Evolutionary conservation across 768 basidiomycete species (phyloP).

Genomic region (Boletus subparvulus): DNA sequence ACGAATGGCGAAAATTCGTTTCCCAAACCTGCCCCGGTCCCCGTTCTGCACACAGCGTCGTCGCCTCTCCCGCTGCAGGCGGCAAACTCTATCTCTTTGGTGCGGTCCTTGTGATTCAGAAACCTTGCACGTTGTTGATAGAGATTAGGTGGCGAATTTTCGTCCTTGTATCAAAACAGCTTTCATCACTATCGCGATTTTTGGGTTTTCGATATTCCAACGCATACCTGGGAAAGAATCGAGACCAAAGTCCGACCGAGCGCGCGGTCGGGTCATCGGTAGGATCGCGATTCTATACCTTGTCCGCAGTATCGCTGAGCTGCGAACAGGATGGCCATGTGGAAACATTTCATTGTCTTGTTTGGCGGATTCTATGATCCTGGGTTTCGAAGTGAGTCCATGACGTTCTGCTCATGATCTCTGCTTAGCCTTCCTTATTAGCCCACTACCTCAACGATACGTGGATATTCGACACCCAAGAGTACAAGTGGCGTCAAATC

Average conservation of each 20-base stretch:
- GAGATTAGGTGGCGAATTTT: constrained; percentile 75
- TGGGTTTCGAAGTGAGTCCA: constrained; percentile 63
- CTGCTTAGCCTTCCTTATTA: constrained; percentile 23
- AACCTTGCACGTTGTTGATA: not conserved
- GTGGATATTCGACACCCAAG: constrained; percentile 84
- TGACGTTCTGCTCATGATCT: not conserved
- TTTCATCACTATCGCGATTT: constrained; percentile 91
- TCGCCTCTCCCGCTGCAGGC: constrained; percentile 70
- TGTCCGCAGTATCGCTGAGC: not conserved
- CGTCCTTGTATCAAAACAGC: constrained; percentile 75
- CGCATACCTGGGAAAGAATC: constrained; percentile 83
- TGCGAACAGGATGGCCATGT: constrained; percentile 72
- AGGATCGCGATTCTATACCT: not conserved
- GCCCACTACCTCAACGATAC: constrained; percentile 82
- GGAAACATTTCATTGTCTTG: constrained; percentile 84
- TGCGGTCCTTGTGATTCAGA: constrained; percentile 22
- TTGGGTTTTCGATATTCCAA: constrained; percentile 81
- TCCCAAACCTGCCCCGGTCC: constrained; percentile 86
- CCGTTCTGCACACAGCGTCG: constrained; percentile 82
- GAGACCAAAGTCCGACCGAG: constrained; percentile 81
- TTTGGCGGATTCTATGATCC: constrained; percentile 93
- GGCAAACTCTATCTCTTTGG: constrained; percentile 87
- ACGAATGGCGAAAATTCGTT: constrained; percentile 88
- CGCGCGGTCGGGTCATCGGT: constrained; percentile 84
- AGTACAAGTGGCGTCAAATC: constrained; percentile 82